A percentile compares a stretch with the other conserved stretches of the same genome.
phyloP scores from a whole-genome alignment of 495 filamentous ascomycete species.

The Neurospora africana region DNA sequence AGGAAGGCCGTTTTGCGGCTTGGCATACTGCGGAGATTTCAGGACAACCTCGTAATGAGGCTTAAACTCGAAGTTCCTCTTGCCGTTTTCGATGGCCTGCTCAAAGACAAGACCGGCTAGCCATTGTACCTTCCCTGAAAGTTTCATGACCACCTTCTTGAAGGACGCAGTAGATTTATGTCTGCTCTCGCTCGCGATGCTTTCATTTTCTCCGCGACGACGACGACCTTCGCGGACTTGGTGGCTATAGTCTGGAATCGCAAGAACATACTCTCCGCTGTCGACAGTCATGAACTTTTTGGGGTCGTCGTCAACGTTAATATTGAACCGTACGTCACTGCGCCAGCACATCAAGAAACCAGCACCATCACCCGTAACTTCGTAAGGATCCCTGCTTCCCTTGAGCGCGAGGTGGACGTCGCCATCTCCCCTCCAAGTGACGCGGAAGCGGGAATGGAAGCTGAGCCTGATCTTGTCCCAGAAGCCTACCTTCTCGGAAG shows the following conservation, averaged over 20 bases:
- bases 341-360: constrained; percentile 98
- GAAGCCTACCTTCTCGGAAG: constrained; percentile 88
- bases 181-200: constrained; percentile 50
- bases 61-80: constrained; percentile 74
- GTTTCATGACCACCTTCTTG: constrained; percentile 97
- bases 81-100: constrained; percentile 51
- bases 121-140: constrained; percentile 90
- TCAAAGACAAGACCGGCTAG: constrained; percentile 87
- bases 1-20: constrained; percentile 39
- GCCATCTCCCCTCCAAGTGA: constrained; percentile 88
- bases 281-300: constrained; percentile 91
- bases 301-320: constrained; percentile 72
- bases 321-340: constrained; percentile 76
- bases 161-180: constrained; percentile 69
- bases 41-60: constrained; percentile 88
- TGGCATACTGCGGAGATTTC: constrained; percentile 64
- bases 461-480: constrained; percentile 98
- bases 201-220: constrained; percentile 50
- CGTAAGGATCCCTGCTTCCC: constrained; percentile 86
- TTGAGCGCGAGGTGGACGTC: constrained; percentile 94
- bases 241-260: constrained; percentile 85
- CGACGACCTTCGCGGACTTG: constrained; percentile 62
- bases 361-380: constrained; percentile 82
- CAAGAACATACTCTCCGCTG: constrained; percentile 86
- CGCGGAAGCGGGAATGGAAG: constrained; percentile 83